Base-by-base conservation (phyloP, 2,329 filamentous ascomycete genomes). In the Epichloe bromicola region DNA sequence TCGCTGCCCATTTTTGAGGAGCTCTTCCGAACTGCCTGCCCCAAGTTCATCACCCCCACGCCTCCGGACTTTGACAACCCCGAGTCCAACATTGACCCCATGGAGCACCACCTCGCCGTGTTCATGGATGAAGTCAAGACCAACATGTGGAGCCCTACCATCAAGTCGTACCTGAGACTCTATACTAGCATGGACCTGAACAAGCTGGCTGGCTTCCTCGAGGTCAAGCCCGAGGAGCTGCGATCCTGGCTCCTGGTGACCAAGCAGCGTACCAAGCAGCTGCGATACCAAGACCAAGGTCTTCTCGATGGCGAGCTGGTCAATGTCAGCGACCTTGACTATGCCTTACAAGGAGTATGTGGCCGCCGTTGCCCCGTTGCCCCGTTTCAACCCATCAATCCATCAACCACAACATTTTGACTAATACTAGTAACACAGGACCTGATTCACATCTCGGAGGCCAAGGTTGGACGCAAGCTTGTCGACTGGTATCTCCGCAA, bases 51-150 rank as follows among this genome's bases (percentile, higher is more conserved):
- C 79, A 94, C 86, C 56, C 93, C 93, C 48, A 93, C 93, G 17
- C 88, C 90, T 53, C 93, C 93, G 49, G 90, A 98, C 74, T 98
- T 98, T 70, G 93, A 97, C 67, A 91, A 94, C 79, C 89, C 93
- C 56, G 83, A 90, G 70, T 73, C 90, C 72, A 98, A 98, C 76
- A 78, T 97, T 62, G 93, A 98, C 74, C 93, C 93, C 42, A 82
- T 96, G 59, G 91, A 98, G 74, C 93, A 98, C 77, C 91, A 98
- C 73, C 82, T 95, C 58, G 78, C 86, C 63, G 86, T 98, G 73
- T 98, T 98, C 78, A 97, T 98, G 91, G 90, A 96, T 61, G 93
- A 98, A 76, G 91, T 98, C 70, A 95, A 95, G 82, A 96, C 88
- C 73, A 97, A 95, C 73, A 93, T 98, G 81, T 95, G 83, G 83